Conservation (phyloP, 495 filamentous ascomycete species). For the Evansstolkia leycettana region DNA sequence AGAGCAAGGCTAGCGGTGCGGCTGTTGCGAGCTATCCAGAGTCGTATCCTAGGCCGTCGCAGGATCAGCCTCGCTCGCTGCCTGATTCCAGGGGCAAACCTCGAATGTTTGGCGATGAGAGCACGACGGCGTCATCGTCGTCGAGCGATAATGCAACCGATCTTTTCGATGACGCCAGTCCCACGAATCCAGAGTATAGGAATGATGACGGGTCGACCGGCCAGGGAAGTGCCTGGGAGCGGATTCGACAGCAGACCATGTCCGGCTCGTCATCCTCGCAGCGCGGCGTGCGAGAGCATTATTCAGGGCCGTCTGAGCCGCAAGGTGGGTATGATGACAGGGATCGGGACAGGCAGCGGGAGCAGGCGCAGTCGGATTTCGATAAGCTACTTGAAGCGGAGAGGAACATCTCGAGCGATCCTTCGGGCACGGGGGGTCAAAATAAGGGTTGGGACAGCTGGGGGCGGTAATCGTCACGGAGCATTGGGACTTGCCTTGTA, state of each 20-base stretch:
- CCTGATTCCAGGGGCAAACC: neutral
- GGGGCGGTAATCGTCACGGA: too few species aligned
- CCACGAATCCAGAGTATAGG: conserved; percentile 25
- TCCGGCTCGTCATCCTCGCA: neutral
- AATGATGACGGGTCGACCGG: conserved; percentile 5
- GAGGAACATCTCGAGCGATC: conserved; percentile 13
- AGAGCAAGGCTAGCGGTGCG: neutral
- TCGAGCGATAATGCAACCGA: conserved; percentile 2
- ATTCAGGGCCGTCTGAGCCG: neutral
- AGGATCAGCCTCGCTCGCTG: conserved; percentile 1
- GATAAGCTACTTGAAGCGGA: conserved; percentile 31
- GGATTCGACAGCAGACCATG: conserved; percentile 21
- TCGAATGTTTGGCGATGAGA: neutral
- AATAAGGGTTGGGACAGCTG: conserved; percentile 14
- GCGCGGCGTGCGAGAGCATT: neutral
- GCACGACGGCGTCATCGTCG: neutral
- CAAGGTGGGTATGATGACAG: neutral
- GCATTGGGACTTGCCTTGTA: too few species aligned
- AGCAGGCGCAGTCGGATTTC: conserved; percentile 28
- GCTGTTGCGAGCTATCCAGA: too few species aligned
- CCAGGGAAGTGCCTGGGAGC: conserved; percentile 28
- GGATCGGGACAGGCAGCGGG: conserved; percentile 13
- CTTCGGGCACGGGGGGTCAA: conserved; percentile 1
- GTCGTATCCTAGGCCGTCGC: neutral
- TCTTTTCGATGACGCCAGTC: conserved; percentile 31